phyloP scores from a whole-genome alignment of 139 green algal species.

The Picochlorum sp. region DNA sequence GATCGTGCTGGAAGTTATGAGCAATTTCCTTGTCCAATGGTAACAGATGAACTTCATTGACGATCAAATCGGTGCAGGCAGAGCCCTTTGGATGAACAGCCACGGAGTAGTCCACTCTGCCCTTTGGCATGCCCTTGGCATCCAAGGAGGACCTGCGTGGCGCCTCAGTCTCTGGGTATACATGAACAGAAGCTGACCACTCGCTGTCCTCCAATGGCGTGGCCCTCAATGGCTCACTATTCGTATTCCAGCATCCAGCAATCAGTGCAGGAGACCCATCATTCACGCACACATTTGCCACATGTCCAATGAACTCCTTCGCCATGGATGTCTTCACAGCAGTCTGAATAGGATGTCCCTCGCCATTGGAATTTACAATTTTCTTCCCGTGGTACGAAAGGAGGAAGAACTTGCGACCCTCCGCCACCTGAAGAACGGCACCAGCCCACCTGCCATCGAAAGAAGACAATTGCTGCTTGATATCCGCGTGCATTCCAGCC shows the following conservation, averaged over 20 bases:
- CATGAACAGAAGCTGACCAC: slow-evolving; percentile 9
- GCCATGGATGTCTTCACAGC: slow-evolving; percentile 11
- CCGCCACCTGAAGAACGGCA: not conserved
- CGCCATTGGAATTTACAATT: not conserved
- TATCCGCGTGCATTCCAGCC: slow-evolving; percentile 13
- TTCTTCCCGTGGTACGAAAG: slow-evolving; percentile 8
- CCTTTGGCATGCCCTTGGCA: slow-evolving; percentile 3
- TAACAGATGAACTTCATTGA: slow-evolving; percentile 1
- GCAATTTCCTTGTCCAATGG: not conserved
- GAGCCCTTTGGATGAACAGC: slow-evolving; percentile 4
- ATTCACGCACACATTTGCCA: slow-evolving; percentile 4
- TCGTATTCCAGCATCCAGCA: slow-evolving; percentile 9
- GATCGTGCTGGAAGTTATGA: slow-evolving; percentile 6
- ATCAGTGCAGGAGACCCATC: slow-evolving; percentile 6
- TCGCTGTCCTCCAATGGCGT: not conserved
- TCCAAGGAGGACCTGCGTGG: slow-evolving; percentile 1
- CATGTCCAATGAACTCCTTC: slow-evolving; percentile 10
- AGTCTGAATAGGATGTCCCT: slow-evolving; percentile 5
- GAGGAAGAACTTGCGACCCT: slow-evolving; percentile 7
- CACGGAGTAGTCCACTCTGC: slow-evolving; percentile 6
- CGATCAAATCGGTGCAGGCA: slow-evolving; percentile 4
- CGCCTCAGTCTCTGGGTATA: not conserved
- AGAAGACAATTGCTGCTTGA: slow-evolving; percentile 3
- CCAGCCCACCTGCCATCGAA: slow-evolving; percentile 10
- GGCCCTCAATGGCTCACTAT: slow-evolving; percentile 4